Conservation (phyloP, 2,329 filamentous ascomycete species). For the Epichloe festucae region DNA sequence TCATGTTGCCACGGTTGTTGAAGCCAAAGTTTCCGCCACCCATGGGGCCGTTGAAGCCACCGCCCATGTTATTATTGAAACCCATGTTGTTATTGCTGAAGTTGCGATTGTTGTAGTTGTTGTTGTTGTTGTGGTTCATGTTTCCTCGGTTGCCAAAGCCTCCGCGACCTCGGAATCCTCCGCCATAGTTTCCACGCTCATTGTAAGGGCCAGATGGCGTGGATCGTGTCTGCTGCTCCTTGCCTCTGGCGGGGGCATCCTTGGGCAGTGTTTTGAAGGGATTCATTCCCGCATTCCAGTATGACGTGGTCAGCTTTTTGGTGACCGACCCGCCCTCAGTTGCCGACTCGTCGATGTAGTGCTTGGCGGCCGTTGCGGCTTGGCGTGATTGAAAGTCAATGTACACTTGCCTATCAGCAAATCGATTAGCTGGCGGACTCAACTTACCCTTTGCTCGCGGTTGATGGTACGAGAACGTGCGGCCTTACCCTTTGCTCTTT, state of each 20-base stretch:
- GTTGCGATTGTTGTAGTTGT: slow-evolving; percentile 31
- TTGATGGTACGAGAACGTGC: too few relatives aligned
- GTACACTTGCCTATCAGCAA: slow-evolving; percentile 51
- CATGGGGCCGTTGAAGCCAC: slow-evolving; percentile 36
- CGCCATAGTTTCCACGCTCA: slow-evolving; percentile 30
- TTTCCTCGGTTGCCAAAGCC: slow-evolving; percentile 29
- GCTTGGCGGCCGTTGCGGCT: slow-evolving; percentile 75
- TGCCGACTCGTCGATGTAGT: slow-evolving; percentile 55
- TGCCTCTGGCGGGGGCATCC: slow-evolving; percentile 54
- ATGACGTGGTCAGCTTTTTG: slow-evolving; percentile 63
- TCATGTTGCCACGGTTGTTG: slow-evolving; percentile 25
- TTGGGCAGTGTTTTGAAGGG: slow-evolving; percentile 87
- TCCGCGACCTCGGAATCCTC: slow-evolving; percentile 41
- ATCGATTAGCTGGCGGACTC: background rate
- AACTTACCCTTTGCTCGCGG: background rate
- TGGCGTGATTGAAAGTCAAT: slow-evolving; percentile 74
- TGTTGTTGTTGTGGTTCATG: slow-evolving; percentile 28
- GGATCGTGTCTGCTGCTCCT: slow-evolving; percentile 48
- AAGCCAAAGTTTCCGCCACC: slow-evolving; percentile 40
- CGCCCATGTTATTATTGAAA: slow-evolving; percentile 32
- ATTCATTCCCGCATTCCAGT: slow-evolving; percentile 65
- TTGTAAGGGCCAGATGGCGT: slow-evolving; percentile 36
- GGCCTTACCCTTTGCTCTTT: slow-evolving; percentile 84
- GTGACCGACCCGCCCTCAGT: slow-evolving; percentile 37
- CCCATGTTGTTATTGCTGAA: slow-evolving; percentile 32